Evolutionary conservation across 2,329 filamentous ascomycete genomes (phyloP), one percentile per base, ranked within the genome.

Genomic region (Fusarium dlaminii): DNA sequence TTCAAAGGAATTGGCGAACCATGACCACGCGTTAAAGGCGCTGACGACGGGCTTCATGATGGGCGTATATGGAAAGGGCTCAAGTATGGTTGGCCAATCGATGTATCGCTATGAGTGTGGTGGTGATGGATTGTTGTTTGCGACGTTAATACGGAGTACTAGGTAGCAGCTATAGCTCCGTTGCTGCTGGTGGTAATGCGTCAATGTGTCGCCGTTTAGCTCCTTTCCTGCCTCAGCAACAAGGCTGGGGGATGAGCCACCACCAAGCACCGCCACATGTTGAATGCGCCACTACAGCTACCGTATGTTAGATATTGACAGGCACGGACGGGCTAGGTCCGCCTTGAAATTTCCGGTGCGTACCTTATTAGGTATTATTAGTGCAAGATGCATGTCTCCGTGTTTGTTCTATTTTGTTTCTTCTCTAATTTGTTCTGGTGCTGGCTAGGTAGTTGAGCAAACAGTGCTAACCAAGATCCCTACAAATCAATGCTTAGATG

Each of bases 21-120:
- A 98, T 87, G 92, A 94, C 95, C 95, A 98, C 80, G 95, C 96
- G 86, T 97, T 95, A 86, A 95, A 90, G 76, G 94, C 92, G 81
- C 94, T 93, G 78, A 98, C 94, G 81, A 98, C 87, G 77, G 96
- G 95, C 92, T 98, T 98, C 95, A 98, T 98, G 81, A 80, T 90
- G 86, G 83, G 64, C 66, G 51, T 22, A 22, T 61, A 32, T 14
- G 52, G 34, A 15, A 66, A 66, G 37, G 45, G n/a, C 27, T 42
- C 42, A 27, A 12, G 17, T 34, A 39, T 20, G 29, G 8, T 36
- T 56, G 34, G 46, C 30, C 32, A 49, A 55, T 48, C 32, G 45
- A 20, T 27, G 29, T 45, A 46, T 55, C 51, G 72, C 40, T 57
- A 52, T 27, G 36, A 22, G 45, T 15, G 27, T 55, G 57, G 45